phyloP scores from a whole-genome alignment of 495 filamentous ascomycete genomes.

The Platismatia glauca region DNA sequence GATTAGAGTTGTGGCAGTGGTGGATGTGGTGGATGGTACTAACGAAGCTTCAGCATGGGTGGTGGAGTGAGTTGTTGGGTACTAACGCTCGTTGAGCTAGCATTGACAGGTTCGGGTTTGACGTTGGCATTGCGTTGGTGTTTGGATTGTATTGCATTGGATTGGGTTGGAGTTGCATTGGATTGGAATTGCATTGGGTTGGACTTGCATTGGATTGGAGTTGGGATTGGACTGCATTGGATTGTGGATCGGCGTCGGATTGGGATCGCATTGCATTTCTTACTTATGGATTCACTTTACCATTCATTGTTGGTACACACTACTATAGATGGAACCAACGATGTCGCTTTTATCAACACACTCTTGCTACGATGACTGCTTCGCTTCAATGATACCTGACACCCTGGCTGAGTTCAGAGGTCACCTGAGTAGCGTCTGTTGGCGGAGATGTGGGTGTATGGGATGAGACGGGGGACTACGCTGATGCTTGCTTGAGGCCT shows the following conservation, averaged over 20 bases:
- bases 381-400: too few species aligned
- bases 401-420: too few species aligned
- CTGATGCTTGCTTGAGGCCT: too few species aligned
- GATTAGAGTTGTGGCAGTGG: too few species aligned
- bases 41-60: not conserved
- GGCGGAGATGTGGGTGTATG: too few species aligned
- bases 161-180: not conserved
- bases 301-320: not conserved
- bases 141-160: not conserved
- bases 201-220: not conserved
- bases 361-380: too few species aligned
- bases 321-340: not conserved
- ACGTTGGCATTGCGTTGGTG: not conserved
- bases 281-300: not conserved
- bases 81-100: not conserved
- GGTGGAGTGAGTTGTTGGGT: not conserved
- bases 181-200: not conserved
- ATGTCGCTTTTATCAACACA: too few species aligned
- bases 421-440: too few species aligned
- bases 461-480: too few species aligned
- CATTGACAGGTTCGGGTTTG: not conserved
- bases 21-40: not conserved
- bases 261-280: not conserved
- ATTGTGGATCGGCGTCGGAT: not conserved
- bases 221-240: not conserved